Base-by-base conservation (phyloP, 2,329 filamentous ascomycete species). In the Xylaria sp. region DNA sequence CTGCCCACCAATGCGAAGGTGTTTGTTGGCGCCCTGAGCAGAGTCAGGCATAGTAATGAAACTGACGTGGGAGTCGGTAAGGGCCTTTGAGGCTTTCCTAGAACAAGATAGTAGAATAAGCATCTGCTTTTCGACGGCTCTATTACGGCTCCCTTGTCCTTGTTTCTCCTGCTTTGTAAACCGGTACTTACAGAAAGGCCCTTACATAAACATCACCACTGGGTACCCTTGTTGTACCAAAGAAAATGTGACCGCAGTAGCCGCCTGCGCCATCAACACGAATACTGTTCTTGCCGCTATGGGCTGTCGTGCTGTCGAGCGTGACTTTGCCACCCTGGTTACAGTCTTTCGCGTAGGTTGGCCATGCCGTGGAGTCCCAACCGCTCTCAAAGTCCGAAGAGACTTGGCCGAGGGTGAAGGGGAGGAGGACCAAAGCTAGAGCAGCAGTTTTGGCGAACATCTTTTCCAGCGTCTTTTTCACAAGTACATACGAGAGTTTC, bases 11-110 rank as follows among this genome's bases (percentile, higher is more conserved):
- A 88, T 87, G 59, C 86, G 84, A 33, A 88, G 83, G 69, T 88
- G 84, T 75, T 88, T 87, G 57, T 82, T 82, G 46, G 74, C 72
- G 62, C 82, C 84, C 63, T 84, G 84, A 1, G 83, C 78, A 0
- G 83, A 77, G 75, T 88, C 86, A 2, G 84, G 82, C 84, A 88
- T 87, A 19, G 85, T 87, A 76, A 88, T 87, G 78, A 88, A 88
- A 49, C 84, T 81, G 64, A 88, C 83, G 75, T 88, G 86, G 19
- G 82, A 79, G 73, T 81, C 80, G 6, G 83, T 86, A n/a, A 88
- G 76, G 58, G 85, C 80, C 67, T 82, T 85, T 52, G 80, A 78
- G 2, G 83, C 79, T 76, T 86, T 86, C 52, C 85, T 87, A 52
- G 17, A 23, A 63, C 8, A 12, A 42, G 15, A 19, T 14, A 76